Conservation (phyloP, 129 eudicot genomes). For the Saussurea involucrata region DNA sequence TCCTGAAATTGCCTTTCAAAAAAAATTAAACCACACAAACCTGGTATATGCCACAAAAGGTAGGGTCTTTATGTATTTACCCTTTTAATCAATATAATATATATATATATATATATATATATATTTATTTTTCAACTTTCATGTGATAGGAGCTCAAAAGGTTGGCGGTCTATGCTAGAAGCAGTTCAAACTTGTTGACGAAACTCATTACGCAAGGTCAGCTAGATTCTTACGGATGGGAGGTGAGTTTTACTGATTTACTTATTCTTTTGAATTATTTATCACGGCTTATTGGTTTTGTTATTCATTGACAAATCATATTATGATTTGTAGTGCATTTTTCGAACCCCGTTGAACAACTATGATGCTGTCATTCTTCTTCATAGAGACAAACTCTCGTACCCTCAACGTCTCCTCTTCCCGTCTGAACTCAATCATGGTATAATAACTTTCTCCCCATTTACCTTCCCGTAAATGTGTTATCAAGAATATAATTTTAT, state of each 20-base stretch:
- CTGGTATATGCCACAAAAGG: no score
- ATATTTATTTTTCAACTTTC: background rate
- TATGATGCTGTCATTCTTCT: constrained; percentile 90
- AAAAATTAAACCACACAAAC: background rate
- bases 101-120: no score
- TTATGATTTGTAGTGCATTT: constrained; percentile 61
- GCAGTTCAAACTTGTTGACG: constrained; percentile 79
- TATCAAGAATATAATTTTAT: background rate
- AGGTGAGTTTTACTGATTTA: constrained; percentile 46
- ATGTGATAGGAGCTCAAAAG: constrained; percentile 74
- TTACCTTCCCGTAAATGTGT: background rate
- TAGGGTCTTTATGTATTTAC: no score
- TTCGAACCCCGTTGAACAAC: constrained; percentile 92
- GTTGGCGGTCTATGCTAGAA: constrained; percentile 78
- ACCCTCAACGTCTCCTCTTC: constrained; percentile 81
- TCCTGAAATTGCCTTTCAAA: no score
- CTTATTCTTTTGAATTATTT: background rate
- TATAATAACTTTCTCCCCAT: constrained; percentile 9
- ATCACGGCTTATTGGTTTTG: background rate
- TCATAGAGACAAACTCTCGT: constrained; percentile 81
- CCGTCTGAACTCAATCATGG: constrained; percentile 86
- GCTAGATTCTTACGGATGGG: constrained; percentile 72
- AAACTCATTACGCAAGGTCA: constrained; percentile 65
- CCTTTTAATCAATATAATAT: background rate
- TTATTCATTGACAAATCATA: background rate